Base-by-base conservation (phyloP, 768 basidiomycete species). In the Tulasnella sp. region DNA sequence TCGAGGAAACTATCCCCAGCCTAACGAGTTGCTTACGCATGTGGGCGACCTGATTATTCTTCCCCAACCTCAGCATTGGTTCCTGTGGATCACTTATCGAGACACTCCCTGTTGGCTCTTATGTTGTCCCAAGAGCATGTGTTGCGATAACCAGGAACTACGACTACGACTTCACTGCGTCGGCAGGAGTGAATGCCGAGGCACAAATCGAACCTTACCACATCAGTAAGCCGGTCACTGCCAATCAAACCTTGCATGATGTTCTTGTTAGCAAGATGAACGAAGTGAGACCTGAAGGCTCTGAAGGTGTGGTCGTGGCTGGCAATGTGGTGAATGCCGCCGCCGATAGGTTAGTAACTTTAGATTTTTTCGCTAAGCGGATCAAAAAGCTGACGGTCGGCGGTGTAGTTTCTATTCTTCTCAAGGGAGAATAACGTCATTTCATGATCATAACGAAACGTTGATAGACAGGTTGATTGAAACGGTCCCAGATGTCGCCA, bases 341-440 rank as follows among this genome's bases (percentile, higher is more conserved):
- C 45, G 78, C 84, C 34, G 86, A 89, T 64, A 85, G 83, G 81
- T 81, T 58, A 45, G 61, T 43, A n/a, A n/a, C 50, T 53, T n/a
- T 29, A 3, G 27, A 31, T 51, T 47, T 48, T 33, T 1, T 34
- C 4, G 9, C 13, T 19, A 13, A 53, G 15, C 32, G 24, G 45
- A 12, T 42, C 53, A 15, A 10, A 15, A 43, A 8, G 12, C 44
- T 45, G 25, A 42, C 19, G 29, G n/a, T 41, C n/a, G 32, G 29
- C 37, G 13, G 41, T 19, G 16, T 56, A 87, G 84, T 61, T 87
- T 87, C 66, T 88, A 88, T 67, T 85, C 84, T 43, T 86, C 84
- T 10, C 86, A 88, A 66, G 86, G 86, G 39, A 73, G 86, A 56
- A 77, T 78, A 58, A 87, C 84, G 2, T 81, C 82, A 4, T 88